phyloP scores from a whole-genome alignment of 768 basidiomycete genomes.

The Gymnopilus junonius region DNA sequence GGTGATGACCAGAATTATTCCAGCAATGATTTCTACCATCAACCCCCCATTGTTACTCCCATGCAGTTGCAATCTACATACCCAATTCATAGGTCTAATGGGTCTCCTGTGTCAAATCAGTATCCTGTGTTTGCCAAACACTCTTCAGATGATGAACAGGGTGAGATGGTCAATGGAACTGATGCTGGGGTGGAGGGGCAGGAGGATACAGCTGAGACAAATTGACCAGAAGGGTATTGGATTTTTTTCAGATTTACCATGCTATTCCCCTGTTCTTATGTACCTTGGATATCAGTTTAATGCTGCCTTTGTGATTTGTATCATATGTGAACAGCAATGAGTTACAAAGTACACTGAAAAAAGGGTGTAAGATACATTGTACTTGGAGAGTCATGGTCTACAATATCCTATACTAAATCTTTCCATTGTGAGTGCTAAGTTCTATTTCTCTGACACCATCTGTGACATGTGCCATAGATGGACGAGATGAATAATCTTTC shows the following conservation, averaged over 20 bases:
- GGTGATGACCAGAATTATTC: conserved; percentile 39
- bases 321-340: not conserved
- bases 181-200: conserved; percentile 24
- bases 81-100: conserved; percentile 35
- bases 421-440: not conserved
- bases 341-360: no score
- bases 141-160: conserved; percentile 20
- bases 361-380: not conserved
- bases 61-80: conserved; percentile 31
- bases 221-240: conserved; percentile 13
- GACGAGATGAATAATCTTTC: conserved; percentile 38
- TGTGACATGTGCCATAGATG: conserved; percentile 44
- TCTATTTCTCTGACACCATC: conserved; percentile 16
- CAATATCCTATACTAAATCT: not conserved
- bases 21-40: conserved; percentile 29
- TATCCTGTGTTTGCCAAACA: conserved; percentile 27
- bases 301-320: conserved; percentile 8
- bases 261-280: conserved; percentile 6
- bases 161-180: conserved; percentile 20
- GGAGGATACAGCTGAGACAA: conserved; percentile 27
- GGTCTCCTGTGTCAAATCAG: conserved; percentile 29
- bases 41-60: conserved; percentile 22
- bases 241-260: not conserved
- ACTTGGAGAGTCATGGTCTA: no score
- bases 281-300: conserved; percentile 8